Conservation (phyloP, 768 basidiomycete genomes). For the Russula sp. region DNA sequence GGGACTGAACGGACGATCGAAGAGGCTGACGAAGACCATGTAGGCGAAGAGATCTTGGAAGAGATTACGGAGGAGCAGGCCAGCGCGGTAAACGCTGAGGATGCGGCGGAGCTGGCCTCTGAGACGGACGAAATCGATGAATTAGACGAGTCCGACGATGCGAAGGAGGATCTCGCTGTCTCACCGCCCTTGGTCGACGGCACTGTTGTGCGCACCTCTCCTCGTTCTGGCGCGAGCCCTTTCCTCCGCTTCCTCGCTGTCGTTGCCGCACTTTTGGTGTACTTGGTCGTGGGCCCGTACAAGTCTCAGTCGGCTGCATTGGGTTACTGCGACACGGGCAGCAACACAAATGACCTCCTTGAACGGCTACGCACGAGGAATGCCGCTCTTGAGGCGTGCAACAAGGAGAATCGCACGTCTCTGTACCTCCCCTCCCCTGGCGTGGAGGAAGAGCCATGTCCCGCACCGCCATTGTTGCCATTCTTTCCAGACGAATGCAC, state of each 20-base stretch:
- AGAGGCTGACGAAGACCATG: slow-evolving; percentile 24
- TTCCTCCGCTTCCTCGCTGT: slow-evolving; percentile 39
- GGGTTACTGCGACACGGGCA: slow-evolving; percentile 70
- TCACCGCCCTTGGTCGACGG: slow-evolving; percentile 38
- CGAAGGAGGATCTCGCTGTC: slow-evolving; percentile 28
- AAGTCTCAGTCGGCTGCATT: slow-evolving; percentile 64
- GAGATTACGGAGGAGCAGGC: slow-evolving; percentile 17
- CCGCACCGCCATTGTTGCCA: slow-evolving; percentile 48
- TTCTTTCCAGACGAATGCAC: slow-evolving; percentile 60
- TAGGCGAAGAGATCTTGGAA: slow-evolving; percentile 18
- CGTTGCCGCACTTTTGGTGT: slow-evolving; percentile 33
- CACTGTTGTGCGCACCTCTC: slow-evolving; percentile 23
- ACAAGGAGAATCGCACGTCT: slow-evolving; percentile 47
- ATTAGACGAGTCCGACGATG: slow-evolving; percentile 22
- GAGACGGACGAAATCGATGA: slow-evolving; percentile 18
- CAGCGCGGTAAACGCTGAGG: slow-evolving; percentile 4
- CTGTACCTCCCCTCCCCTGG: slow-evolving; percentile 32
- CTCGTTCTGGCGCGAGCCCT: slow-evolving; percentile 23
- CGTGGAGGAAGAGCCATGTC: slow-evolving; percentile 35
- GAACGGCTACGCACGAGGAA: slow-evolving; percentile 42
- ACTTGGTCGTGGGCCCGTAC: slow-evolving; percentile 36
- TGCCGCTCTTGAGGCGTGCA: slow-evolving; percentile 49
- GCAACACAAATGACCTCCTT: slow-evolving; percentile 51
- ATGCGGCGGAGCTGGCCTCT: not conserved
- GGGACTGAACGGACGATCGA: slow-evolving; percentile 20